A percentile compares a stretch with the other conserved stretches of the same genome.
Evolutionary conservation across 176 grass and related monocot genomes (phyloP).

Genomic region (Lolium rigidum): DNA sequence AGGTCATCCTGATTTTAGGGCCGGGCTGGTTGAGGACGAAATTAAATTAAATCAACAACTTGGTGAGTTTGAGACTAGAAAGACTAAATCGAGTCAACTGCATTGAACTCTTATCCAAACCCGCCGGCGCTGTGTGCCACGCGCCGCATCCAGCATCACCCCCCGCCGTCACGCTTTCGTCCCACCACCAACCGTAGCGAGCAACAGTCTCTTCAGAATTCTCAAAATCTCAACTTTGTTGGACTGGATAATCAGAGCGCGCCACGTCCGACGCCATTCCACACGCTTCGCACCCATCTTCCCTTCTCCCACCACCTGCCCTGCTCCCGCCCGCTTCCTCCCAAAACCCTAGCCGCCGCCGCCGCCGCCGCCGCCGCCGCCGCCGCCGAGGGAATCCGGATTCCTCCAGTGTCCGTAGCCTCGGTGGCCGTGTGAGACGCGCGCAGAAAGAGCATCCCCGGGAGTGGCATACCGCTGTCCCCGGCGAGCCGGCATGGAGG

Average conservation of each 20-base stretch:
- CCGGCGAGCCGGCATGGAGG: conserved; percentile 39
- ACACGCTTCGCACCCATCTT: conserved; percentile 28
- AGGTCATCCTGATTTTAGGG: too few species aligned
- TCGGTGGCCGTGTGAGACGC: background rate
- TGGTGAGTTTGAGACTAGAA: too few species aligned
- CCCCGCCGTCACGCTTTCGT: background rate
- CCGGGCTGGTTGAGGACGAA: too few species aligned
- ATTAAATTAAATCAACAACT: too few species aligned
- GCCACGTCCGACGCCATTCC: conserved; percentile 43
- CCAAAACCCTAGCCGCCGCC: conserved; percentile 64
- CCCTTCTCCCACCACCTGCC: background rate
- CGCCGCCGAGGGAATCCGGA: conserved; percentile 39
- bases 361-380: conserved; percentile 54
- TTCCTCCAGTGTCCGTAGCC: background rate
- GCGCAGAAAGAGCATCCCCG: background rate
- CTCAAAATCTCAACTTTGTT: background rate
- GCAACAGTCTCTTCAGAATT: background rate
- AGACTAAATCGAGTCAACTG: too few species aligned
- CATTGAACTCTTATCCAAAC: conserved; percentile 32
- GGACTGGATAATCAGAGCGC: background rate
- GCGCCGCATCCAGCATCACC: conserved; percentile 4
- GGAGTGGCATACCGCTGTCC: background rate
- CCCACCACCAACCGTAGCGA: conserved; percentile 1
- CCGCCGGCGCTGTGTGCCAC: background rate
- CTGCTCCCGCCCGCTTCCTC: too few species aligned